Conservation (phyloP, 2,329 filamentous ascomycete species). For the Ascochyta clinopodiicola region DNA sequence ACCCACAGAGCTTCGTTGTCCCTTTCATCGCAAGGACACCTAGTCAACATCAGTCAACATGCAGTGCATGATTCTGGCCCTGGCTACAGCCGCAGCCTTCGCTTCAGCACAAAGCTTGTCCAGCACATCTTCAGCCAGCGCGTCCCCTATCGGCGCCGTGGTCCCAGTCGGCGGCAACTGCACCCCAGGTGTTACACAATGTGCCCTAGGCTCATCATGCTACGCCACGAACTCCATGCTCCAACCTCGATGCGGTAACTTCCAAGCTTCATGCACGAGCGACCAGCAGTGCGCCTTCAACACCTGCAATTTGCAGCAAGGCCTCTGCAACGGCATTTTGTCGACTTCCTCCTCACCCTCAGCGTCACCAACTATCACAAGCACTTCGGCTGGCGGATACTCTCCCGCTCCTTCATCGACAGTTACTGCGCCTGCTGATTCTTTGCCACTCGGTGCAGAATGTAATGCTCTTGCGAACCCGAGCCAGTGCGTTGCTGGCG, state of each 20-base stretch:
- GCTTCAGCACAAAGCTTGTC: constrained; percentile 16
- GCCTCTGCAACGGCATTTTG: constrained; percentile 26
- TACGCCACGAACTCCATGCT: constrained; percentile 25
- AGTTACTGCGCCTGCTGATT: constrained; percentile 21
- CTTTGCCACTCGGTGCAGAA: constrained; percentile 24
- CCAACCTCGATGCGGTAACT: constrained; percentile 25
- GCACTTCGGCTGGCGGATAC: constrained; percentile 2
- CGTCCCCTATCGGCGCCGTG: constrained; percentile 9
- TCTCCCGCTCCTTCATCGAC: constrained; percentile 18
- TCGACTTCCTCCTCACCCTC: constrained; percentile 1
- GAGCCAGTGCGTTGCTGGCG: constrained; percentile 19
- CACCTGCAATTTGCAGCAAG: constrained; percentile 19
- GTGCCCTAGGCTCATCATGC: constrained; percentile 24
- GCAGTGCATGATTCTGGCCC: constrained; percentile 22
- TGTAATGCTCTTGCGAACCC: constrained; percentile 20
- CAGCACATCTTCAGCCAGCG: constrained; percentile 5
- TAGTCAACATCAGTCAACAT: constrained; percentile 14
- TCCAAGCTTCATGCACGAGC: constrained; percentile 26
- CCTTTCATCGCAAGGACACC: not conserved
- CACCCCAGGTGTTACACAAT: constrained; percentile 16
- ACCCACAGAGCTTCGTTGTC: not conserved
- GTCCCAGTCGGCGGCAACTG: constrained; percentile 23
- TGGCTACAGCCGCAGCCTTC: constrained; percentile 21
- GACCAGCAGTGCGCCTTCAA: constrained; percentile 31
- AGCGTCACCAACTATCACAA: constrained; percentile 8